Base-by-base conservation (phyloP, 345 rosid species). In the Lepidium aucheri region DNA sequence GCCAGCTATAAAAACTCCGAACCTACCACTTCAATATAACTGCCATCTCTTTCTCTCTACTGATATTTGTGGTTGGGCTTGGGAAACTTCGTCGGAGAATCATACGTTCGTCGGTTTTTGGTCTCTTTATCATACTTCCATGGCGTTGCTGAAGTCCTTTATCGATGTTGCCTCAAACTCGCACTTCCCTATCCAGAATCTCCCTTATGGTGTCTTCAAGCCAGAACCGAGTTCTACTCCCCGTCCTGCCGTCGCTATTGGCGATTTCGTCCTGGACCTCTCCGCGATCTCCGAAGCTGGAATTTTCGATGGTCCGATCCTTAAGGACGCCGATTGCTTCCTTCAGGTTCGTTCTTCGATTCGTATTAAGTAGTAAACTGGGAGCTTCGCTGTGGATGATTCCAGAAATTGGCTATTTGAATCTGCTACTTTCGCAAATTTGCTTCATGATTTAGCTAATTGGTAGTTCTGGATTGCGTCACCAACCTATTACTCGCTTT, bases 141-240 rank as follows among this genome's bases (percentile, higher is more conserved):
- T 83, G 98, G 88, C 84, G 22, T 77, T 79, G 77, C 38, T 69
- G 49, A 78, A 81, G 55, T 88, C 95, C 14, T 94, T 94, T 78
- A 16, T 90, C 53, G 70, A 82, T 53, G 91, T 88, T 47, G 55
- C 64, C 24, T 76, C 86, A 8, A 85, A 74, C 56, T 90, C 92
- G 13, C 97, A 94, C 76, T 94, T 90, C 77, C 92, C 99, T 24
- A 88, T 90, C 78, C 97, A 94, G 75, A 94, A 94, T 82, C 92
- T 94, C 13, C 99, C 97, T 1, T 88, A 74, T 49, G 97, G 99
- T 11, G 96, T 85, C 12, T 94, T 90, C 90, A 82, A 78, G 80
- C 85, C 82, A 17, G 70, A 76, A 3, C 61, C 81, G 9, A 61
- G 54, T 63, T 82, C 82, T 5, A n/a, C 75, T 14, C 78, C 92